Conservation (phyloP, 768 basidiomycete genomes). For the Suillus occidentalis region DNA sequence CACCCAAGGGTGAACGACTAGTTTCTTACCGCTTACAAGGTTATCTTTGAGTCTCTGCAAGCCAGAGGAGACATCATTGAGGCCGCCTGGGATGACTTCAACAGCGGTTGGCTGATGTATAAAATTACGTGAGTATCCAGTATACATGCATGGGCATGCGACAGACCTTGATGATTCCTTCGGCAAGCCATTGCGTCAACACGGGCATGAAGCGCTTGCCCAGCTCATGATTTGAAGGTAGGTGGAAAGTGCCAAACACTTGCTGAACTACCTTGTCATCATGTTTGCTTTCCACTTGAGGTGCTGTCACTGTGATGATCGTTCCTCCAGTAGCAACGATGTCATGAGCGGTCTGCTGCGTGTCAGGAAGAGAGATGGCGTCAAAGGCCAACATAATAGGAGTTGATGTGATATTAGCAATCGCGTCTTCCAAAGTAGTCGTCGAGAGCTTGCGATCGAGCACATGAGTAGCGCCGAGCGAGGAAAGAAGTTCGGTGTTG, state of each 20-base stretch:
- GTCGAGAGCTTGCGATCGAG: constrained; percentile 30
- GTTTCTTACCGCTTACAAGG: constrained; percentile 41
- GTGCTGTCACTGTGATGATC: constrained; percentile 14
- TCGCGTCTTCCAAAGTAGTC: constrained; percentile 11
- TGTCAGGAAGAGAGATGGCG: constrained; percentile 28
- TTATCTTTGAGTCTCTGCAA: constrained; percentile 35
- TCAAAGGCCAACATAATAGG: constrained; percentile 24
- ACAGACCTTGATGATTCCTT: constrained; percentile 21
- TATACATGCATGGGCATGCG: not conserved
- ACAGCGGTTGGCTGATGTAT: constrained; percentile 34
- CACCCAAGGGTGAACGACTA: constrained; percentile 35
- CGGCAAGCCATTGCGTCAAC: constrained; percentile 14
- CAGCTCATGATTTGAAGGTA: constrained; percentile 3
- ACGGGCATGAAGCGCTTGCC: constrained; percentile 13
- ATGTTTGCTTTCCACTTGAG: constrained; percentile 4
- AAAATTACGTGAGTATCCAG: not conserved
- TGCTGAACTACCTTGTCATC: constrained; percentile 1
- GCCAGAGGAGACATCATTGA: constrained; percentile 35
- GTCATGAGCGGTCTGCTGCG: constrained; percentile 35
- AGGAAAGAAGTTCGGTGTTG: constrained; percentile 33
- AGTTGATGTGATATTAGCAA: constrained; percentile 14
- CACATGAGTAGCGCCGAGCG: constrained; percentile 39
- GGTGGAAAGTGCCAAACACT: constrained; percentile 7
- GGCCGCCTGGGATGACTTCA: constrained; percentile 40
- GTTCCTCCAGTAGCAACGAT: constrained; percentile 32